Percentiles rank a stretch among this genome's conserved stretches.
Conservation (phyloP, 1,284 basidiomycete genomes). For the Rhodotorula glutinis region DNA sequence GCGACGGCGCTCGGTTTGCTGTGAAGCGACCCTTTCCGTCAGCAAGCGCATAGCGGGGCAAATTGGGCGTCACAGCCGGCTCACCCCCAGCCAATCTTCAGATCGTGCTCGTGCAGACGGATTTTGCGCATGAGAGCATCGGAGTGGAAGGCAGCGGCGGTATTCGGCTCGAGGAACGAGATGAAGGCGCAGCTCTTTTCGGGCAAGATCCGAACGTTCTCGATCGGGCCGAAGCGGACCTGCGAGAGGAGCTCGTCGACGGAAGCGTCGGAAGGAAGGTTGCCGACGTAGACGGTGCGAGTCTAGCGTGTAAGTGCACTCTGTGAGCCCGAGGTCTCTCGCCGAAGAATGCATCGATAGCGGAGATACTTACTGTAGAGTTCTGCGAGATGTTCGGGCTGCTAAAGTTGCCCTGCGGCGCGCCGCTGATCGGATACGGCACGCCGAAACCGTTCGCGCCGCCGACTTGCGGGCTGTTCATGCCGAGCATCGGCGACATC, state of each 20-base stretch:
- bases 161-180: conserved; percentile 87
- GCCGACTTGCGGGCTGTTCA: conserved; percentile 29
- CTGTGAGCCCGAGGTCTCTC: too few species aligned
- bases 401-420: conserved; percentile 10
- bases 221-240: conserved; percentile 95
- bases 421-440: conserved; percentile 29
- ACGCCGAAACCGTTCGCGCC: conserved; percentile 9
- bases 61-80: not conserved
- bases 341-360: too few species aligned
- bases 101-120: conserved; percentile 81
- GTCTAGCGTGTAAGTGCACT: too few species aligned
- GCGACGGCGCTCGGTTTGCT: conserved; percentile 78
- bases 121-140: conserved; percentile 91
- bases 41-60: not conserved
- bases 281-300: conserved; percentile 95
- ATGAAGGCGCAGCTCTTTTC: conserved; percentile 93
- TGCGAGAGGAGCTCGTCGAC: conserved; percentile 96
- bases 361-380: conserved; percentile 9
- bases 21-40: not conserved
- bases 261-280: conserved; percentile 90
- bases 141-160: conserved; percentile 89
- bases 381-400: conserved; percentile 20
- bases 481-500: conserved; percentile 30
- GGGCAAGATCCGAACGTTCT: conserved; percentile 89
- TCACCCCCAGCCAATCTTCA: conserved; percentile 88